Percentiles rank a stretch among this genome's conserved stretches.
Evolutionary conservation across 768 basidiomycete genomes (phyloP).

Genomic region (Lactifluus piperatus): DNA sequence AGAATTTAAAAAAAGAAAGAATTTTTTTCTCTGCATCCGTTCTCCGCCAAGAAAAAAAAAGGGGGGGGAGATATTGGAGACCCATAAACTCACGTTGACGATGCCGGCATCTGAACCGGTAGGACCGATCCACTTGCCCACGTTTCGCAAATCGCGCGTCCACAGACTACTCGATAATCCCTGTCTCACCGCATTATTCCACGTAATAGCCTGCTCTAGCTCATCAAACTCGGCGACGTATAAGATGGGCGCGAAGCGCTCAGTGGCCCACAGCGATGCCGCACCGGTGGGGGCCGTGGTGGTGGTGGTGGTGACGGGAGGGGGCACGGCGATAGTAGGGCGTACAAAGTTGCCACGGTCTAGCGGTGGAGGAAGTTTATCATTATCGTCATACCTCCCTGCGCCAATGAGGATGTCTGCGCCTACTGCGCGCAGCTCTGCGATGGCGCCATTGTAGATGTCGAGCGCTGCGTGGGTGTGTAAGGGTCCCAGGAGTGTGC

Average conservation of each 20-base stretch:
- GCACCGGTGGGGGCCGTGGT: slow-evolving; percentile 34
- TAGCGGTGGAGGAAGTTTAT: slow-evolving; percentile 31
- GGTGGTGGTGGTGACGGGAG: slow-evolving; percentile 35
- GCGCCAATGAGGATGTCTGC: slow-evolving; percentile 79
- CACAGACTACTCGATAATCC: slow-evolving; percentile 89
- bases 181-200: slow-evolving; percentile 88
- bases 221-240: slow-evolving; percentile 82
- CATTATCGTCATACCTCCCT: slow-evolving; percentile 39
- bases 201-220: slow-evolving; percentile 76
- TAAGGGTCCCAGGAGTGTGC: slow-evolving; percentile 79
- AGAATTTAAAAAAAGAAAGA: no score
- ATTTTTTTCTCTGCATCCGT: no score
- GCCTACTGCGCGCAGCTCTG: slow-evolving; percentile 49
- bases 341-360: slow-evolving; percentile 78
- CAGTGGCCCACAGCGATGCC: slow-evolving; percentile 56
- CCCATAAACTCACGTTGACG: slow-evolving; percentile 58
- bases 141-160: slow-evolving; percentile 74
- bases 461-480: slow-evolving; percentile 65
- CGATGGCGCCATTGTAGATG: slow-evolving; percentile 53
- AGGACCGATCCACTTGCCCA: slow-evolving; percentile 91
- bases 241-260: slow-evolving; percentile 85
- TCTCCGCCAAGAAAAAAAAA: not conserved
- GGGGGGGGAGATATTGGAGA: not conserved
- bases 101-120: slow-evolving; percentile 87
- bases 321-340: slow-evolving; percentile 65